Base-by-base conservation (phyloP, 2,329 filamentous ascomycete genomes). In the Alternaria triticina region DNA sequence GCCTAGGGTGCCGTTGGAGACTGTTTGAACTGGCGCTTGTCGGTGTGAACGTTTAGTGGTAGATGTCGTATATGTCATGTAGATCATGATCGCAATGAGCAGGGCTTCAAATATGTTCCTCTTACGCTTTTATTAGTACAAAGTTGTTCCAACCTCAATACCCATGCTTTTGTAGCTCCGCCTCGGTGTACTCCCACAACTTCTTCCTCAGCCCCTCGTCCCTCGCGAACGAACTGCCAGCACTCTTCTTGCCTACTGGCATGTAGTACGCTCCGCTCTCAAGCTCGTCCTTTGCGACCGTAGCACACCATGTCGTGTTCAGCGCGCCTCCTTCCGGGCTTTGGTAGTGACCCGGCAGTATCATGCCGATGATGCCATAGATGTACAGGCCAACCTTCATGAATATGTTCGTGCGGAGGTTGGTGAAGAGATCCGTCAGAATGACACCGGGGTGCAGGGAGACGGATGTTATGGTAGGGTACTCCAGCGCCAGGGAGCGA, bases 401-500 rank as follows among this genome's bases (percentile, higher is more conserved):
- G 7, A 81, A 60, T 5, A 68, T 40, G 23, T 74, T 78, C 1
- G 64, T 54, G 43, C 65, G 60, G n/a, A 77, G 25, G 1, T 59
- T 57, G 3, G 68, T 62, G 40, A 74, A 82, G n/a, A 86, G 64
- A 28, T 83, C 81, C 1, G 84, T 85, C 15, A 79, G 61, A 17
- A 86, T 82, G 22, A 83, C 77, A 12, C 85, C 85, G 0, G 85
- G 85, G 62, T 87, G 85, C 5, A 86, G 65, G 0, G 81, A 76
- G 0, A 83, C 79, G 7, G 75, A 75, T 0, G 79, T 84, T 56
- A 87, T 80, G 4, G 75, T 58, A 1, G 85, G 84, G 64, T 86
- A 83, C 0, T 77, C 77, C 13, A 70, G 61, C 1, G 83, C 82
- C 3, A 86, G 75, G 45, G 82, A 77, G 7, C 76, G 70, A 0